phyloP scores from a whole-genome alignment of 495 filamentous ascomycete species.

The Penicillium parvum region DNA sequence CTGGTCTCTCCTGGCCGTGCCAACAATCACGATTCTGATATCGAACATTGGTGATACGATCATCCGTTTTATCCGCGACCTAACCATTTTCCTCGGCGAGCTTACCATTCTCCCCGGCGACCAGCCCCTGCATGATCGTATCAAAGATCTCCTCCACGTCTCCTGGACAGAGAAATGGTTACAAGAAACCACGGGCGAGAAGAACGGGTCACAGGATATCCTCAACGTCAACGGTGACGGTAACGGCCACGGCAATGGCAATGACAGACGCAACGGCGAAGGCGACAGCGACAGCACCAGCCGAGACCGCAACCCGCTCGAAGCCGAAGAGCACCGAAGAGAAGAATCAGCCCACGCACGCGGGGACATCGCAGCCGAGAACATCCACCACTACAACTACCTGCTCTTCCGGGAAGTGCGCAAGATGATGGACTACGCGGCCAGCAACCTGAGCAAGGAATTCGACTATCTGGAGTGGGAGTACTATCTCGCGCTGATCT shows the following conservation, averaged over 20 bases:
- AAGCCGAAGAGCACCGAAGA: slow-evolving; percentile 35
- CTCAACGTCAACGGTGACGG: slow-evolving; percentile 5
- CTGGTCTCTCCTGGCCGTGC: slow-evolving; percentile 81
- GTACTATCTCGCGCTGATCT: slow-evolving; percentile 67
- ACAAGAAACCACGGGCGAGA: slow-evolving; percentile 20
- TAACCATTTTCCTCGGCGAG: slow-evolving; percentile 64
- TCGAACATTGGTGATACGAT: slow-evolving; percentile 67
- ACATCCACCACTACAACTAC: slow-evolving; percentile 60
- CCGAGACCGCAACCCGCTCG: slow-evolving; percentile 4
- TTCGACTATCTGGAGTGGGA: slow-evolving; percentile 82
- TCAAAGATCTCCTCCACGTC: slow-evolving; percentile 16
- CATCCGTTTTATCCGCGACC: slow-evolving; percentile 62
- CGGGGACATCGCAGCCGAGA: slow-evolving; percentile 41
- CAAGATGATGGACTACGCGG: slow-evolving; percentile 60
- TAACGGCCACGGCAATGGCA: neutral
- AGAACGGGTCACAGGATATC: slow-evolving; percentile 1
- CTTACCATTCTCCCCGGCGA: slow-evolving; percentile 76
- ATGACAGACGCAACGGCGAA: slow-evolving; percentile 1
- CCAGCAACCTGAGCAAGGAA: slow-evolving; percentile 54
- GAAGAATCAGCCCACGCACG: slow-evolving; percentile 35
- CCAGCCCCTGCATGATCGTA: slow-evolving; percentile 15
- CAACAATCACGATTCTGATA: slow-evolving; percentile 78
- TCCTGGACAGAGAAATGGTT: slow-evolving; percentile 23
- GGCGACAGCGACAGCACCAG: neutral
- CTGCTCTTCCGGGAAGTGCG: slow-evolving; percentile 64